Evolutionary conservation across 148 eudicot genomes (phyloP), one percentile per base, ranked within the genome.

Genomic region (Camellia lanceoleosa): DNA sequence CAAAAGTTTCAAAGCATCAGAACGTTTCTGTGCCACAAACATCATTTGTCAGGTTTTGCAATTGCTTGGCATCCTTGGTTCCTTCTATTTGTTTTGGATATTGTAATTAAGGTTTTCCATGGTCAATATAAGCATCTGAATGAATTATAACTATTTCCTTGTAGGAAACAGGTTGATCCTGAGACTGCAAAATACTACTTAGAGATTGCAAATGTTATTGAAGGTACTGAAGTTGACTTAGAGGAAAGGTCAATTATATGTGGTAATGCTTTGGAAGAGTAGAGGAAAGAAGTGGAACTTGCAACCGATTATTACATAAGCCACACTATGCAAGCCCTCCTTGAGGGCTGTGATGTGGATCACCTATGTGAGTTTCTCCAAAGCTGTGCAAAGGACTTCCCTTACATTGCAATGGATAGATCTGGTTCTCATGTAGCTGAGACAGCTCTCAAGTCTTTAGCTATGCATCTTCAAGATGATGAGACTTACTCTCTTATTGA

Each of bases 351-450:
- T 86, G 90, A 89, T 80, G 82, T 90, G 43, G 91, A 93, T 66
- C 91, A 91, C 81, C 89, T 91, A 54, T 93, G 98, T 84, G 82
- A 82, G 72, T 96, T 96, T 80, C 90, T 96, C 18, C 86, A 85
- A 56, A 86, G 89, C 80, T 96, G 92, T 85, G 89, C 91, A n/a
- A 84, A 88, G 70, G 84, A 86, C 62, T 92, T 93, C 78, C 83
- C 83, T 77, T 83, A 58, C n/a, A 92, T 96, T 85, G 84, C 95
- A 20, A 91, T 83, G 81, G 99, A 93, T 83, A 85, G 86, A 58
- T 86, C 89, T 80, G 99, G 99, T 82, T 96, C 99, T 75, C 98
- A 93, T 85, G 99, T 96, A 42, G 95, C 92, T 58, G 99, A 96
- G 89, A 82, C 98, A 67, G 99, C 97, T 68, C 85, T 96, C 65